These are phyloP conservation scores for Aspergillus unguis DNA, from an alignment of 2,329 filamentous ascomycete species.

Conservation along the genomic window DNA sequence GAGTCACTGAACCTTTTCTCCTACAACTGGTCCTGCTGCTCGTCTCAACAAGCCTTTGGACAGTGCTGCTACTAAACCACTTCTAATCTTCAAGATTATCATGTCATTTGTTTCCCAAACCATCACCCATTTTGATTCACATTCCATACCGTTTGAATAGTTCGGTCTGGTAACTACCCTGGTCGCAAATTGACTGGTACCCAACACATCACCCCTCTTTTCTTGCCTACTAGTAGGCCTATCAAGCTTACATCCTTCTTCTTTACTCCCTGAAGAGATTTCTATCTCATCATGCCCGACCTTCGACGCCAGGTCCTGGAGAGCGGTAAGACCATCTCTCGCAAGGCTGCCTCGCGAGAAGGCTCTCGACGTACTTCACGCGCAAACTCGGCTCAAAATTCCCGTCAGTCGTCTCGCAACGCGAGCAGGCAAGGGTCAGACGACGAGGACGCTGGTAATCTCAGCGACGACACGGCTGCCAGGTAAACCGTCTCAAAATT, in stretches of 20 bases:
- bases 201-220: background rate
- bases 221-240: too few relatives aligned
- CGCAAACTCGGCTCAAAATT: constrained; percentile 50
- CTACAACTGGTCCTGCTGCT: too few relatives aligned
- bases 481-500: constrained; percentile 42
- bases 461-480: constrained; percentile 58
- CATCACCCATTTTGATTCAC: constrained; percentile 14
- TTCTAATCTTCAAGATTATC: constrained; percentile 8
- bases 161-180: background rate
- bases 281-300: constrained; percentile 41
- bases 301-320: constrained; percentile 59
- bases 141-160: constrained; percentile 22
- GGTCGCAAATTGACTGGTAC: too few relatives aligned
- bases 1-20: too few relatives aligned
- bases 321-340: constrained; percentile 63
- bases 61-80: background rate
- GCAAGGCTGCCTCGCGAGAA: constrained; percentile 57
- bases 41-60: background rate
- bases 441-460: constrained; percentile 54
- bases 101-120: constrained; percentile 20
- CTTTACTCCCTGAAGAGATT: background rate
- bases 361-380: constrained; percentile 54
- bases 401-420: constrained; percentile 53
- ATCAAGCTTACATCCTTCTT: too few relatives aligned
- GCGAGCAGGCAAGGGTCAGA: constrained; percentile 56